phyloP scores from a whole-genome alignment of 1,284 basidiomycete genomes.

The Rhodofomes roseus region DNA sequence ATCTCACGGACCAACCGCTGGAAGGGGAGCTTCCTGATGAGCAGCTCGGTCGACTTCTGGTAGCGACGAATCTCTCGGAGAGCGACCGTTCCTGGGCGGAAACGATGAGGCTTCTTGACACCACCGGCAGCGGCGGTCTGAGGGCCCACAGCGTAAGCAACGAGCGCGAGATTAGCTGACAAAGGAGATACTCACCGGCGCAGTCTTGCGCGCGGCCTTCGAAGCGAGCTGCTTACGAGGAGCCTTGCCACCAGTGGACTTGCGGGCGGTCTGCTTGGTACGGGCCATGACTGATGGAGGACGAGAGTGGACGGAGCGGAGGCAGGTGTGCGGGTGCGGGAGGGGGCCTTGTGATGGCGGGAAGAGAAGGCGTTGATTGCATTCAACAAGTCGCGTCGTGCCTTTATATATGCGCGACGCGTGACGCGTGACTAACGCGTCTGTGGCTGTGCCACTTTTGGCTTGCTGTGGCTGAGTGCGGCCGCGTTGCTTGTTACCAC shows the following conservation, averaged over 20 bases:
- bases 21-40: slow-evolving; percentile 93
- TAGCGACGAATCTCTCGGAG: slow-evolving; percentile 97
- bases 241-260: slow-evolving; percentile 85
- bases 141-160: background rate
- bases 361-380: slow-evolving; percentile 16
- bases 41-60: slow-evolving; percentile 93
- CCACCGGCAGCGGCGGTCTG: slow-evolving; percentile 68
- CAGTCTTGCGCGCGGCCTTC: slow-evolving; percentile 72
- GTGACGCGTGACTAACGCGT: slow-evolving; percentile 23
- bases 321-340: slow-evolving; percentile 7
- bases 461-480: background rate
- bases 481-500: background rate
- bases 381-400: slow-evolving; percentile 21
- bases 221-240: slow-evolving; percentile 91
- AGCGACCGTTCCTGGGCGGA: slow-evolving; percentile 96
- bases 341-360: slow-evolving; percentile 16
- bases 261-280: slow-evolving; percentile 81
- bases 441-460: slow-evolving; percentile 17
- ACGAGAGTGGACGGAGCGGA: slow-evolving; percentile 4
- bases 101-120: slow-evolving; percentile 97
- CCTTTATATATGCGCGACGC: slow-evolving; percentile 22
- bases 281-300: slow-evolving; percentile 39
- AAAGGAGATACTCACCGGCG: slow-evolving; percentile 34
- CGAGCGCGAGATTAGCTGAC: slow-evolving; percentile 1
- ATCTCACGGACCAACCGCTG: slow-evolving; percentile 92